Percentiles rank a stretch among this genome's conserved stretches.
These are phyloP conservation scores for Lentinus polychrous DNA, from an alignment of 1,284 basidiomycete species.

Conservation along the genomic window DNA sequence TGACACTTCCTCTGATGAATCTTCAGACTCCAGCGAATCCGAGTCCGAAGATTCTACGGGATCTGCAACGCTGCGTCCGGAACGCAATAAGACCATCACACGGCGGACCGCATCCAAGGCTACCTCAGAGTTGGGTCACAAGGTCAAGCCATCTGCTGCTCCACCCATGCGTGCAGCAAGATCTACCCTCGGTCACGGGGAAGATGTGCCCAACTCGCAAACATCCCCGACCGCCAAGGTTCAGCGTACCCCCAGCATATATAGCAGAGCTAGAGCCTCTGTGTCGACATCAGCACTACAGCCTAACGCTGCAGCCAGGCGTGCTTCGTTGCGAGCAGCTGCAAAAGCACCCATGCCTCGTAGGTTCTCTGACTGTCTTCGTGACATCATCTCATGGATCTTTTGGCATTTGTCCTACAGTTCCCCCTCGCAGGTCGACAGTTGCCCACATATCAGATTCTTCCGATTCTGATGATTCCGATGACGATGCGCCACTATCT, in stretches of 20 bases:
- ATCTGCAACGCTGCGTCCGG: conserved; percentile 28
- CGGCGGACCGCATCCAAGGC: conserved; percentile 17
- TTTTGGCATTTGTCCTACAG: not conserved
- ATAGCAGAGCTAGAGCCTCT: conserved; percentile 18
- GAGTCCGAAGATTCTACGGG: conserved; percentile 29
- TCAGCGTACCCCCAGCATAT: not conserved
- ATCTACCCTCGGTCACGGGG: conserved; percentile 12
- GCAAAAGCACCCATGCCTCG: conserved; percentile 2
- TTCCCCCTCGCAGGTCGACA: not conserved
- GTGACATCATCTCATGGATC: not conserved
- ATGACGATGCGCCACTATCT: conserved; percentile 36
- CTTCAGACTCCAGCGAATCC: conserved; percentile 21
- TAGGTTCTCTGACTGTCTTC: not conserved
- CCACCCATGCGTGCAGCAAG: conserved; percentile 14
- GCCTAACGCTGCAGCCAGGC: conserved; percentile 30
- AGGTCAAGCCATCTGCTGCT: conserved; percentile 9
- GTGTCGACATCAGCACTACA: conserved; percentile 35
- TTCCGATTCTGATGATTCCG: conserved; percentile 20
- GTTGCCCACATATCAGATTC: conserved; percentile 10
- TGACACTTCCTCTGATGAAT: conserved; percentile 20
- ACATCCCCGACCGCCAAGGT: not conserved
- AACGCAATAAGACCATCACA: conserved; percentile 28
- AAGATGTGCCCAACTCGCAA: conserved; percentile 7
- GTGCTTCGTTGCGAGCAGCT: conserved; percentile 24
- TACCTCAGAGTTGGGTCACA: conserved; percentile 26